Percentiles rank a stretch among this genome's conserved stretches.
These are phyloP conservation scores for Diaporthe sp. DNA, from an alignment of 2,329 filamentous ascomycete species.

Conservation along the genomic window DNA sequence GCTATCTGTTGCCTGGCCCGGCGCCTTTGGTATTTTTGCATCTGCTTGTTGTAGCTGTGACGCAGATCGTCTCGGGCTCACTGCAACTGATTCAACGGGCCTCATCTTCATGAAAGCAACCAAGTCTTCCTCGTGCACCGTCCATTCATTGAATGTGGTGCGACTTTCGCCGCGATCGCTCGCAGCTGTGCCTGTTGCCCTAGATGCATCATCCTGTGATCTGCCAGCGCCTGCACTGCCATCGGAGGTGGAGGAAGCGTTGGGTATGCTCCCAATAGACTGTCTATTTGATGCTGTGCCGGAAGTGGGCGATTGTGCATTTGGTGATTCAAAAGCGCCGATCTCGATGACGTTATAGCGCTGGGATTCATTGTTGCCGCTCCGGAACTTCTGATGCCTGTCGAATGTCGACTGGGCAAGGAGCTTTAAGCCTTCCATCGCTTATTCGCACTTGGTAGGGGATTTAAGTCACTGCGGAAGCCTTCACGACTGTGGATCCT, in stretches of 20 bases:
- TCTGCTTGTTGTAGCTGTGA: not conserved
- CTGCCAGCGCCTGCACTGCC: not conserved
- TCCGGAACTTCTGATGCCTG: conserved; percentile 33
- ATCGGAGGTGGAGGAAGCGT: not conserved
- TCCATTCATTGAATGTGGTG: conserved; percentile 34
- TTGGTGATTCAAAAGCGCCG: conserved; percentile 30
- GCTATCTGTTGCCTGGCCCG: not conserved
- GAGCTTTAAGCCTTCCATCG: conserved; percentile 34
- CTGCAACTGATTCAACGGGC: conserved; percentile 17
- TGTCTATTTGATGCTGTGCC: conserved; percentile 21
- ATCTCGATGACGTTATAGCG: conserved; percentile 36
- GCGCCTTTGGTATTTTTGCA: conserved; percentile 1
- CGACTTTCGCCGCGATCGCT: not conserved
- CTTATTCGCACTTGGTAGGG: not conserved
- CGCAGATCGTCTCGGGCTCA: not conserved
- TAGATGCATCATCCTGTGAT: not conserved
- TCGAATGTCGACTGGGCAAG: conserved; percentile 36
- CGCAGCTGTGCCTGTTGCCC: not conserved
- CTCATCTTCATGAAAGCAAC: conserved; percentile 34
- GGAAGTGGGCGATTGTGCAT: not conserved
- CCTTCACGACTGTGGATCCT: conserved; percentile 6
- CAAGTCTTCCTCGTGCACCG: conserved; percentile 35
- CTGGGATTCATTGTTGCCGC: conserved; percentile 12
- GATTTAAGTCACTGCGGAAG: not conserved
- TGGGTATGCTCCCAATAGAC: conserved; percentile 11